These are phyloP conservation scores for Chlorella sorokiniana DNA, from an alignment of 139 green algal genomes.

Conservation along the genomic window DNA sequence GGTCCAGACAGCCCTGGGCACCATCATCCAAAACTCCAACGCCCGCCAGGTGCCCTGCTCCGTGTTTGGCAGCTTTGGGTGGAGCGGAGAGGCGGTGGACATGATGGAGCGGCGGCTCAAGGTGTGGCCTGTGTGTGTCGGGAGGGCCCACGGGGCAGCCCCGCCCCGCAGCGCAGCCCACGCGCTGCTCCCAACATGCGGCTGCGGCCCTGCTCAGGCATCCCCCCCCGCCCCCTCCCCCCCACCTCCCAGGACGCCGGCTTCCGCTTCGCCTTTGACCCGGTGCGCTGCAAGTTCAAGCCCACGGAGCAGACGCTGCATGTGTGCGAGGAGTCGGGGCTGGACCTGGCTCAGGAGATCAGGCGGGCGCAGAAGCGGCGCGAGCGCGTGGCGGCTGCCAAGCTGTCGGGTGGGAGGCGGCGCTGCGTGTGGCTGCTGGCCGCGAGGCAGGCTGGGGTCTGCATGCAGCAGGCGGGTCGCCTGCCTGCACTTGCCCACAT, in stretches of 20 bases:
- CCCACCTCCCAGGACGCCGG: slow-evolving; percentile 73
- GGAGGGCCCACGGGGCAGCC: too few species aligned
- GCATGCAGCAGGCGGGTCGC: too few species aligned
- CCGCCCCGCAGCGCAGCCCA: too few species aligned
- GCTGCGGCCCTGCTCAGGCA: not conserved
- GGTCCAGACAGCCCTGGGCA: slow-evolving; percentile 77
- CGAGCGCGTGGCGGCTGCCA: slow-evolving; percentile 25
- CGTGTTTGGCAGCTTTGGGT: slow-evolving; percentile 98
- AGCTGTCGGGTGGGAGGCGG: slow-evolving; percentile 35
- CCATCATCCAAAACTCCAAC: slow-evolving; percentile 71
- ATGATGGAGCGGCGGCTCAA: slow-evolving; percentile 72
- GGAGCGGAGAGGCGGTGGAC: slow-evolving; percentile 92
- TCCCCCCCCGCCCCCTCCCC: not conserved
- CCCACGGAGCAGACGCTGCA: slow-evolving; percentile 79
- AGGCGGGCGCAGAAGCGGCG: slow-evolving; percentile 56
- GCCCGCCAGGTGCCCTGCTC: slow-evolving; percentile 61
- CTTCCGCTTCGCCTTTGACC: slow-evolving; percentile 88
- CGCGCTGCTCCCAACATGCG: too few species aligned
- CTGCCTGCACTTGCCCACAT: not conserved
- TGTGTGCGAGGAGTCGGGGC: slow-evolving; percentile 88
- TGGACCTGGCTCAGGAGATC: slow-evolving; percentile 83
- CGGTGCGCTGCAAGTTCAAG: slow-evolving; percentile 95
- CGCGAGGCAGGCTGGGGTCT: not conserved
- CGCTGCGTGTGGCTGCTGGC: not conserved
- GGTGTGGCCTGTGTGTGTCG: not conserved